Conservation (phyloP, 441 rosid species). For the Jatropha multifida region DNA sequence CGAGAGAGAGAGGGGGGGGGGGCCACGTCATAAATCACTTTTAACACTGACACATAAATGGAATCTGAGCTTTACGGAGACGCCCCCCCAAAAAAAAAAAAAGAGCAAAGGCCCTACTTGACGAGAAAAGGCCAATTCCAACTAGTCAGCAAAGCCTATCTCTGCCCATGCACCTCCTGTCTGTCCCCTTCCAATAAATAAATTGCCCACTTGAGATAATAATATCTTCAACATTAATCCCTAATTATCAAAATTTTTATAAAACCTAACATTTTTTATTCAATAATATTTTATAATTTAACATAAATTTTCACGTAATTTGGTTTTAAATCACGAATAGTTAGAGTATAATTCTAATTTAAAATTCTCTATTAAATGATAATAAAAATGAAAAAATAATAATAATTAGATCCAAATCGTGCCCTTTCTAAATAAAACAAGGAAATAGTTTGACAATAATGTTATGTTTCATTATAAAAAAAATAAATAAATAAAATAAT, state of each 20-base stretch:
- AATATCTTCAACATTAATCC: not conserved
- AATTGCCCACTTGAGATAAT: not conserved
- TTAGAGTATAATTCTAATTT: no score
- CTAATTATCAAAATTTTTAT: not conserved
- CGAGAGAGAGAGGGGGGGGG: not conserved
- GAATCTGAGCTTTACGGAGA: slow-evolving; percentile 32
- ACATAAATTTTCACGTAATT: no score
- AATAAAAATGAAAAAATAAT: no score
- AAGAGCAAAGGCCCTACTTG: slow-evolving; percentile 24
- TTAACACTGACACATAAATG: slow-evolving; percentile 33
- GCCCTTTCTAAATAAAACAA: not conserved
- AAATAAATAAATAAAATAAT: no score
- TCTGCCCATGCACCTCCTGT: slow-evolving; percentile 21
- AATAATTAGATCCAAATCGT: not conserved
- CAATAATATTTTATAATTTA: no score
- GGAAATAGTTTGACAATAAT: not conserved
- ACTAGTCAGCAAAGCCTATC: slow-evolving; percentile 27
- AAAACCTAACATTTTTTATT: not conserved
- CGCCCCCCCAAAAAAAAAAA: slow-evolving; percentile 1
- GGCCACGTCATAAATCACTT: slow-evolving; percentile 24
- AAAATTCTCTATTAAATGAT: no score
- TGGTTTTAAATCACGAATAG: no score
- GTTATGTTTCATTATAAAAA: no score
- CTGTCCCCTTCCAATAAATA: slow-evolving; percentile 18
- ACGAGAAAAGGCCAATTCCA: slow-evolving; percentile 28